A percentile compares a stretch with the other conserved stretches of the same genome.
Conservation (phyloP, 139 green algal genomes). For the Coccomyxa sp. region DNA sequence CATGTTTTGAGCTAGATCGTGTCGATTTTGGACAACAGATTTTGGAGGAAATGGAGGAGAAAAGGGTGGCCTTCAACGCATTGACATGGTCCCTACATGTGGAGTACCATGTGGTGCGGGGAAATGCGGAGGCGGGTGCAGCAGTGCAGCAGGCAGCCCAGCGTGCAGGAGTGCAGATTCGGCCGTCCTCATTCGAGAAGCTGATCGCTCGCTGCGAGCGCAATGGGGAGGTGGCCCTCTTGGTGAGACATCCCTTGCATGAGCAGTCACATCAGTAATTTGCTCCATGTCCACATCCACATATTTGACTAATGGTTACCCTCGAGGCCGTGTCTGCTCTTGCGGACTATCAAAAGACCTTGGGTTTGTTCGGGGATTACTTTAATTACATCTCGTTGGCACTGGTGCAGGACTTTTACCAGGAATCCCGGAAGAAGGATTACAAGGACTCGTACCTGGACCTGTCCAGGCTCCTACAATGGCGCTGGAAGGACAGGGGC, state of each 20-base stretch:
- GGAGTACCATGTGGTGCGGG: not conserved
- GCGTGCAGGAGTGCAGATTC: not conserved
- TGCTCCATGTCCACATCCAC: too few species aligned
- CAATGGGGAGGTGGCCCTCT: not conserved
- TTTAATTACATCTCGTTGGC: too few species aligned
- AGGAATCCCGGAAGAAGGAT: not conserved
- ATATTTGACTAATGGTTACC: too few species aligned
- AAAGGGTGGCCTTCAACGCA: constrained; percentile 4
- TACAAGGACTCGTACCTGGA: not conserved
- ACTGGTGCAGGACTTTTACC: too few species aligned
- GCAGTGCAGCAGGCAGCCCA: not conserved
- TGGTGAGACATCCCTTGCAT: not conserved
- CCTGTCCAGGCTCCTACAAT: not conserved
- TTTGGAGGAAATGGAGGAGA: constrained; percentile 14
- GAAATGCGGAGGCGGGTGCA: not conserved
- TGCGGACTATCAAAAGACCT: too few species aligned
- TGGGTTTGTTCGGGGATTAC: too few species aligned
- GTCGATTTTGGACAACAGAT: not conserved
- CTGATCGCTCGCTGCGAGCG: not conserved
- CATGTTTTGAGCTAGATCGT: too few species aligned
- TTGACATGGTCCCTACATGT: constrained; percentile 20
- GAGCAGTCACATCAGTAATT: too few species aligned
- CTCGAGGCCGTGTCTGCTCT: too few species aligned
- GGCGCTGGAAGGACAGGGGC: constrained; percentile 16
- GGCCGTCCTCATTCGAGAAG: not conserved